Evolutionary conservation across 306 rosid genomes (phyloP), one percentile per base, ranked within the genome.

Genomic region (Abrus pulchellus): DNA sequence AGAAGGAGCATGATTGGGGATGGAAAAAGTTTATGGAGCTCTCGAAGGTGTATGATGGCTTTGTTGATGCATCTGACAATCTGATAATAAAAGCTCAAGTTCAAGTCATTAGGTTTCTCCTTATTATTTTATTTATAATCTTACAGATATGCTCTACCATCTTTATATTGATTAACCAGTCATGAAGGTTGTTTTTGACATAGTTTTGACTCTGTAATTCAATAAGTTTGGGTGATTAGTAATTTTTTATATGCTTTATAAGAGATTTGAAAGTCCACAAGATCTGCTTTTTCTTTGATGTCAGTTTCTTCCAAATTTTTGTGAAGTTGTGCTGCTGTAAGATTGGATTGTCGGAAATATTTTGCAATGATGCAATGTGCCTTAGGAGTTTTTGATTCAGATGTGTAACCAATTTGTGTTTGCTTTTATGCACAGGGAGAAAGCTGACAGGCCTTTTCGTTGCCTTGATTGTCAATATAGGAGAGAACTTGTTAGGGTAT

Each of bases 1-100:
- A 96, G 94, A 96, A 96, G 89, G 99, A 96, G 83, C 99, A 93
- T 85, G 99, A 96, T 83, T 96, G 99, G 99, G 99, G 99, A 64
- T 96, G 99, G 98, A 96, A 96, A 82, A 96, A 96, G 72, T 93
- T 93, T 83, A 96, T 96, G 99, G 99, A 96, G 90, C 90, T 92
- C 57, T 89, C 99, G 8, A 93, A 96, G 92, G 98, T 96, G 55
- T 80, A 86, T 75, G 99, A 96, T 14, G 99, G 99, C 80, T 96
- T 96, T 86, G 91, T 96, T 86, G 99, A 96, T 59, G 72, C 89
- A 48, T 93, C 93, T 53, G 99, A 96, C 90, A 92, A 93, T 56
- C 93, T 96, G 83, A 90, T 93, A 83, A 96, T 96, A 83, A 96
- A 93, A 87, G 99, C 99, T 40, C 98, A 96, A 93, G 99, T 96